Percentiles rank a stretch among this genome's conserved stretches.
Evolutionary conservation across 2,329 filamentous ascomycete genomes (phyloP).

Genomic region (Aspergillus eucalypticola): DNA sequence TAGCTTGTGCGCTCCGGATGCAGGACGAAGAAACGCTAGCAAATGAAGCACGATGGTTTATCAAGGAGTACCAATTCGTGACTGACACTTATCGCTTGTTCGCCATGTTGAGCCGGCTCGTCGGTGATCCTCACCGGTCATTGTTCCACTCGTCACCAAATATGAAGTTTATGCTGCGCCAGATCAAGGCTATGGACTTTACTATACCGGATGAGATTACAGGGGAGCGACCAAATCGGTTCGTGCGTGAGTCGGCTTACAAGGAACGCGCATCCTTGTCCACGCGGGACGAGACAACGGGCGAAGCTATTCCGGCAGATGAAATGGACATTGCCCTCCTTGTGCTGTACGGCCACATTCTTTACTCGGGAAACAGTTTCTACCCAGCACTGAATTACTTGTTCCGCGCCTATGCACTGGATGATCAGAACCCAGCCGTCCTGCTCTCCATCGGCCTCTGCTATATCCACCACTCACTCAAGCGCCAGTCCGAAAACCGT

Average conservation of each 20-base stretch:
- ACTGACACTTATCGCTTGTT: constrained; percentile 85
- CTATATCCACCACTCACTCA: constrained; percentile 86
- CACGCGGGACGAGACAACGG: constrained; percentile 36
- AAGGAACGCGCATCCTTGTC: constrained; percentile 45
- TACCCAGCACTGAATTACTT: constrained; percentile 86
- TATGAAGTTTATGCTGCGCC: constrained; percentile 87
- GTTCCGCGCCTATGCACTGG: constrained; percentile 70
- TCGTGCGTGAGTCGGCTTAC: constrained; percentile 45
- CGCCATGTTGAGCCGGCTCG: constrained; percentile 72
- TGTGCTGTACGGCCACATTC: constrained; percentile 85
- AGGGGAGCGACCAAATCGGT: constrained; percentile 21
- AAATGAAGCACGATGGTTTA: constrained; percentile 76
- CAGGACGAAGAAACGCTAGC: constrained; percentile 76
- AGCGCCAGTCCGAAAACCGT: constrained; percentile 84
- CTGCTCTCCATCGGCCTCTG: constrained; percentile 78
- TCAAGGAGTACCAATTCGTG: constrained; percentile 76
- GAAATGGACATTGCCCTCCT: constrained; percentile 77
- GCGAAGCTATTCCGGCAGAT: constrained; percentile 38
- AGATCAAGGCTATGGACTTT: constrained; percentile 87
- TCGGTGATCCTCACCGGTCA: constrained; percentile 61
- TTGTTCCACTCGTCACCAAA: constrained; percentile 77
- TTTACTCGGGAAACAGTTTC: constrained; percentile 81
- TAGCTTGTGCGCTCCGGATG: constrained; percentile 77
- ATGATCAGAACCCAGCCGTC: constrained; percentile 74
- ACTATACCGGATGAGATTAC: constrained; percentile 57